Percentiles rank a stretch among this genome's conserved stretches.
phyloP scores from a whole-genome alignment of 768 basidiomycete species.

The Pilatotrama ljubarskyi region DNA sequence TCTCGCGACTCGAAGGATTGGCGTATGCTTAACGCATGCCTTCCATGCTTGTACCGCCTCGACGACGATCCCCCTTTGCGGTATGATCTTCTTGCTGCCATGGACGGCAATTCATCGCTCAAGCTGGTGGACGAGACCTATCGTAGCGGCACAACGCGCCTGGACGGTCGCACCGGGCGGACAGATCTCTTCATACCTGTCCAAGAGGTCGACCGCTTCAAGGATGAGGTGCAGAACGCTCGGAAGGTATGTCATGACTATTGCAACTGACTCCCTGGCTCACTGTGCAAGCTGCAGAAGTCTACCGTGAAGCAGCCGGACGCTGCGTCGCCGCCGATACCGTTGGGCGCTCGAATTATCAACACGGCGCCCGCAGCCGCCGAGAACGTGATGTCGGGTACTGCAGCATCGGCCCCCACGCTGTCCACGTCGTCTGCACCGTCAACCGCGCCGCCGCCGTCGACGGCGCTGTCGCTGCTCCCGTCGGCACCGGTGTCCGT shows the following conservation, averaged over 20 bases:
- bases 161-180: not conserved
- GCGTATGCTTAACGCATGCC: conserved; percentile 29
- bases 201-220: conserved; percentile 22
- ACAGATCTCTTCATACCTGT: conserved; percentile 10
- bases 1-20: conserved; percentile 22
- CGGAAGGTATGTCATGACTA: conserved; percentile 5
- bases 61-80: not conserved
- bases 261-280: not conserved
- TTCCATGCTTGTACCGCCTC: conserved; percentile 28
- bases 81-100: conserved; percentile 17
- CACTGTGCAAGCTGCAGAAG: not conserved
- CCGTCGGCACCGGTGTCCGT: no score
- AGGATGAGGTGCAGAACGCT: conserved; percentile 20
- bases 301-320: not conserved
- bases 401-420: no score
- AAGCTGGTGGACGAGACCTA: conserved; percentile 16
- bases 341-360: not conserved
- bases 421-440: no score
- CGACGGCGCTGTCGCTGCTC: no score
- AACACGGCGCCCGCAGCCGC: no score
- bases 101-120: conserved; percentile 27
- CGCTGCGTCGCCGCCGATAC: not conserved
- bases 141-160: not conserved
- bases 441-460: no score
- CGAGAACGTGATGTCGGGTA: no score